Evolutionary conservation across 257 asterid genomes (phyloP).

Genomic region (Scutellaria minor): DNA sequence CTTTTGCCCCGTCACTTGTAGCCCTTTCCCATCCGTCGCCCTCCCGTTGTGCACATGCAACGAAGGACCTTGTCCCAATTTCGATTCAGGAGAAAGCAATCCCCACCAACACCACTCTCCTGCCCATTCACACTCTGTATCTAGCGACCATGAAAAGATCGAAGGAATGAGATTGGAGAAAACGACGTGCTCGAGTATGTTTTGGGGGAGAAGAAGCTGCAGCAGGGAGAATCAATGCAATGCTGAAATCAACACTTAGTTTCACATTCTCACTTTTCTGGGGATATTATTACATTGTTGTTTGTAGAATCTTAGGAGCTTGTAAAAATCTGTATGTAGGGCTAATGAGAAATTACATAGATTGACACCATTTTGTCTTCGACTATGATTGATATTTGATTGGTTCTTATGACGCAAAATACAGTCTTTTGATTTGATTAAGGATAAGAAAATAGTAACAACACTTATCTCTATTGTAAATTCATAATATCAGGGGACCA

Average conservation of each 20-base stretch:
- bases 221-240: conserved; percentile 95
- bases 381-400: too few species aligned
- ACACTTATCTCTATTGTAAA: conserved; percentile 21
- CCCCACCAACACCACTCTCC: conserved; percentile 58
- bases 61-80: conserved; percentile 72
- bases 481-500: conserved; percentile 38
- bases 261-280: too few species aligned
- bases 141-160: conserved; percentile 54
- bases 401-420: too few species aligned
- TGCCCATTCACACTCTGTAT: conserved; percentile 47
- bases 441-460: conserved; percentile 15
- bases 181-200: conserved; percentile 84
- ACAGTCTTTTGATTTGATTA: too few species aligned
- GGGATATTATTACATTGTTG: too few species aligned
- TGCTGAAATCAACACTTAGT: conserved; percentile 80
- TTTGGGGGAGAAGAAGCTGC: conserved; percentile 98
- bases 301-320: too few species aligned
- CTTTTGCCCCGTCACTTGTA: conserved; percentile 85
- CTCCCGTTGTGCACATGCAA: conserved; percentile 88
- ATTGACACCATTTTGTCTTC: too few species aligned
- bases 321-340: too few species aligned
- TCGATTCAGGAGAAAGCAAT: conserved; percentile 62
- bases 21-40: conserved; percentile 90
- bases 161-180: conserved; percentile 72
- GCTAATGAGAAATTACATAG: too few species aligned